Percentiles rank a stretch among this genome's conserved stretches.
Evolutionary conservation across 140 eudicot species (phyloP).

Genomic region (Senecio squalidus): DNA sequence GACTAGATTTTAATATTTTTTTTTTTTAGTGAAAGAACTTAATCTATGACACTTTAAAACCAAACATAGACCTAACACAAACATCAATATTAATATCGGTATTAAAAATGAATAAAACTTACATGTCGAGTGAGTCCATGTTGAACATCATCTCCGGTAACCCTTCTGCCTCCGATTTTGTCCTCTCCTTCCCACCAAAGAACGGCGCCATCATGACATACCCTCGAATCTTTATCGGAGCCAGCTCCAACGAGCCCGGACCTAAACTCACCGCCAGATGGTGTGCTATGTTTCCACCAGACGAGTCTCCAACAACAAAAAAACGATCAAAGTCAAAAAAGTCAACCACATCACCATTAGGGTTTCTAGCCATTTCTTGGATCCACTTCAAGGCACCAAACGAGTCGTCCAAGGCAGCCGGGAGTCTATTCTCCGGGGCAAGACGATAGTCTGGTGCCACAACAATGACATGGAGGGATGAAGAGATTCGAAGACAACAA

Average conservation of each 20-base stretch:
- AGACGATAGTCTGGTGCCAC: slow-evolving; percentile 84
- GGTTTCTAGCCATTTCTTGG: slow-evolving; percentile 16
- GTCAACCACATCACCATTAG: slow-evolving; percentile 30
- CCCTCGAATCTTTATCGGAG: slow-evolving; percentile 65
- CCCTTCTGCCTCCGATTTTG: slow-evolving; percentile 72
- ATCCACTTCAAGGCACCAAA: slow-evolving; percentile 55
- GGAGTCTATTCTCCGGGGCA: slow-evolving; percentile 82
- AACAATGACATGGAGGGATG: slow-evolving; percentile 48
- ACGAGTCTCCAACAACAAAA: slow-evolving; percentile 65
- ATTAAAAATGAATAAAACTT: no score
- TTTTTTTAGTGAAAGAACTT: no score
- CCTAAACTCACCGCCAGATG: slow-evolving; percentile 70
- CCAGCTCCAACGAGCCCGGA: slow-evolving; percentile 46
- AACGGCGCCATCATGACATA: slow-evolving; percentile 80
- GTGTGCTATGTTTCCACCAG: slow-evolving; percentile 88
- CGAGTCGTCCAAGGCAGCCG: slow-evolving; percentile 75
- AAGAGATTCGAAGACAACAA: slow-evolving; percentile 60
- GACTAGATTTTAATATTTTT: no score
- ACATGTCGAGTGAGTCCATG: slow-evolving; percentile 67
- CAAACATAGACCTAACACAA: no score
- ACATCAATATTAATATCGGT: no score
- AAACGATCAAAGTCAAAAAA: slow-evolving; percentile 50
- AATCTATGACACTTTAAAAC: no score
- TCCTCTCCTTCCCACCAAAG: slow-evolving; percentile 73
- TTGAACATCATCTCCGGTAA: slow-evolving; percentile 44